Evolutionary conservation across 2,329 filamentous ascomycete species (phyloP).

Genomic region (Nemania bipapillata): DNA sequence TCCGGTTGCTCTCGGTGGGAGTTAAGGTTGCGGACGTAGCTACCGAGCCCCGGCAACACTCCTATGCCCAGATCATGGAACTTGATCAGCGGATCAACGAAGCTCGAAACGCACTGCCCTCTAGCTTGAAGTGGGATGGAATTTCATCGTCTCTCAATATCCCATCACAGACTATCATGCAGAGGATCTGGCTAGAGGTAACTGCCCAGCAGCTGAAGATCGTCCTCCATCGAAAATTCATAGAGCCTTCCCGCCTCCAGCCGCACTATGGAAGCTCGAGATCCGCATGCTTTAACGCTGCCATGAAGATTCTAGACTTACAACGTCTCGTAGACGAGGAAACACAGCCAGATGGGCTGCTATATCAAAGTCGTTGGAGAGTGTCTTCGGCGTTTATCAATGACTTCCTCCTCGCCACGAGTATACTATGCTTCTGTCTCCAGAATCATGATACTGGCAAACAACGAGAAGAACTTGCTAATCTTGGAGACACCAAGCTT

Average conservation of each 20-base stretch:
- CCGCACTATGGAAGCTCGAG: constrained; percentile 56
- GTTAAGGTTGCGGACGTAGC: constrained; percentile 46
- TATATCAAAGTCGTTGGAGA: constrained; percentile 59
- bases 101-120: constrained; percentile 35
- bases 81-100: constrained; percentile 42
- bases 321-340: constrained; percentile 63
- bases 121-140: constrained; percentile 37
- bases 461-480: too few relatives aligned
- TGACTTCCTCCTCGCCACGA: constrained; percentile 61
- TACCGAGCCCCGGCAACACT: constrained; percentile 34
- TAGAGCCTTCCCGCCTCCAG: too few relatives aligned
- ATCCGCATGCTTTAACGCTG: constrained; percentile 59
- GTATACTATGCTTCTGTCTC: constrained; percentile 60
- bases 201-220: constrained; percentile 63
- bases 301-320: constrained; percentile 59
- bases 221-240: constrained; percentile 65
- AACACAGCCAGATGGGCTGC: constrained; percentile 56
- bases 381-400: constrained; percentile 58
- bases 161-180: constrained; percentile 62
- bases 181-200: constrained; percentile 62
- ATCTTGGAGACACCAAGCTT: too few relatives aligned
- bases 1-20: constrained; percentile 44
- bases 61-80: constrained; percentile 42
- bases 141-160: constrained; percentile 57
- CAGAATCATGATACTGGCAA: too few relatives aligned